Percentiles rank a stretch among this genome's conserved stretches.
phyloP scores from a whole-genome alignment of 2,329 filamentous ascomycete species.

The Ophiostoma ulmi region DNA sequence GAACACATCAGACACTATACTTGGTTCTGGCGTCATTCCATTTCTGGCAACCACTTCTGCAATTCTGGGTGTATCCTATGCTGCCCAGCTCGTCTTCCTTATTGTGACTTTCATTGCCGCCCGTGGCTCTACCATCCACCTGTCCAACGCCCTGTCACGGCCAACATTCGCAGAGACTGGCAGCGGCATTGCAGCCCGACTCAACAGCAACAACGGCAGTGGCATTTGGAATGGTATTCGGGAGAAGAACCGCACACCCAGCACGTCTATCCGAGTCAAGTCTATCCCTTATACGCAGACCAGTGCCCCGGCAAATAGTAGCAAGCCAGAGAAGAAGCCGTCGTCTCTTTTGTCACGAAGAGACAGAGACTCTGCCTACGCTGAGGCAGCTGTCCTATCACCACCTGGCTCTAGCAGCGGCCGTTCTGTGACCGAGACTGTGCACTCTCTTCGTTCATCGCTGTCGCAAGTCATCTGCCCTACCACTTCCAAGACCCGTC shows the following conservation, averaged over 20 bases:
- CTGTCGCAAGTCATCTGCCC: slow-evolving; percentile 49
- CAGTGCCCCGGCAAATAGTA: slow-evolving; percentile 41
- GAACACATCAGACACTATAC: slow-evolving; percentile 31
- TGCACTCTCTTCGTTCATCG: slow-evolving; percentile 46
- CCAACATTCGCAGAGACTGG: slow-evolving; percentile 5
- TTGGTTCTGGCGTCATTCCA: slow-evolving; percentile 34
- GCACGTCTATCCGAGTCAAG: slow-evolving; percentile 41
- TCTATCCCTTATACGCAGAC: slow-evolving; percentile 50
- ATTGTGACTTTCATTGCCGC: slow-evolving; percentile 41
- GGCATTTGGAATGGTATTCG: slow-evolving; percentile 9
- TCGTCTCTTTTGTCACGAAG: slow-evolving; percentile 24
- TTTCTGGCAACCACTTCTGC: slow-evolving; percentile 44
- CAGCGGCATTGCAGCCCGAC: neutral
- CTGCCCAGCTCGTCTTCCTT: slow-evolving; percentile 47
- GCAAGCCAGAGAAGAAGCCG: slow-evolving; percentile 33
- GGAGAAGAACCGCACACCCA: slow-evolving; percentile 33
- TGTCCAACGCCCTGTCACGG: neutral
- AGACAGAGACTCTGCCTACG: slow-evolving; percentile 31
- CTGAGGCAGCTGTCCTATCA: slow-evolving; percentile 34
- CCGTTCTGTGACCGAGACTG: slow-evolving; percentile 42
- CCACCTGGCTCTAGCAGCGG: slow-evolving; percentile 45
- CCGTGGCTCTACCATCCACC: slow-evolving; percentile 32
- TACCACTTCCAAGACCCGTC: slow-evolving; percentile 51
- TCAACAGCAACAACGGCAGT: slow-evolving; percentile 29
- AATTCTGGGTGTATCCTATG: slow-evolving; percentile 43